Base-by-base conservation (phyloP, 768 basidiomycete genomes). In the Tulasnella calospora region DNA sequence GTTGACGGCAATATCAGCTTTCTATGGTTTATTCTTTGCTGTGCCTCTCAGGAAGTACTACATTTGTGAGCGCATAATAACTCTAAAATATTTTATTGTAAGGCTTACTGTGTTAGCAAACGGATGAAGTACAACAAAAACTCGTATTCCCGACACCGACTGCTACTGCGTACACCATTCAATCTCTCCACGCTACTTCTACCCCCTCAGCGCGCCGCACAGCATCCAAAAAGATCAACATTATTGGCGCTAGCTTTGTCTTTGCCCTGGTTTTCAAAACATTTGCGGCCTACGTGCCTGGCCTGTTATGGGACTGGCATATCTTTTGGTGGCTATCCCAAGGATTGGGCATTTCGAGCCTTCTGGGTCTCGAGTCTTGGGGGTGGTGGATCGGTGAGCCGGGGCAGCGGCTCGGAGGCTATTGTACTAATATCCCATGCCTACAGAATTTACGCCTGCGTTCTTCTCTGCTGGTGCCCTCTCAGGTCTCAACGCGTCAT, bases 91-190 rank as follows among this genome's bases (percentile, higher is more conserved):
- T 36, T 38, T n/a, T 47, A 27, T 47, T 21, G 40, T 12, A 33
- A 35, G 61, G 15, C 61, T 47, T 9, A 75, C 21, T 9, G 74
- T 51, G 51, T 5, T 4, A n/a, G n/a, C 12, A 40, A 40, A 74
- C 8, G 9, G 44, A 35, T 78, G 9, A 27, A 78, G 77, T 78
- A 33, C 77, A 78, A 47, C 89, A 90, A 82, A 90, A 90, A 82
- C 83, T 90, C 21, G 88, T 88, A 21, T 91, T 91, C 85, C 90
- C 89, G 0, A 90, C 90, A 0, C 89, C 89, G 38, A 88, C 91
- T 78, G 91, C 90, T 21, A 90, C 90, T 46, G 91, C 90, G 13
- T 90, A 87, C 80, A 90, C 89, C 36, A 90, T 91, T 80, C 89
- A 87, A 46, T 89, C 90, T 12, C 83, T 90, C 40, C 91, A 91